Evolutionary conservation across 768 basidiomycete genomes (phyloP).

Genomic region (Lactarius pseudohatsudake): DNA sequence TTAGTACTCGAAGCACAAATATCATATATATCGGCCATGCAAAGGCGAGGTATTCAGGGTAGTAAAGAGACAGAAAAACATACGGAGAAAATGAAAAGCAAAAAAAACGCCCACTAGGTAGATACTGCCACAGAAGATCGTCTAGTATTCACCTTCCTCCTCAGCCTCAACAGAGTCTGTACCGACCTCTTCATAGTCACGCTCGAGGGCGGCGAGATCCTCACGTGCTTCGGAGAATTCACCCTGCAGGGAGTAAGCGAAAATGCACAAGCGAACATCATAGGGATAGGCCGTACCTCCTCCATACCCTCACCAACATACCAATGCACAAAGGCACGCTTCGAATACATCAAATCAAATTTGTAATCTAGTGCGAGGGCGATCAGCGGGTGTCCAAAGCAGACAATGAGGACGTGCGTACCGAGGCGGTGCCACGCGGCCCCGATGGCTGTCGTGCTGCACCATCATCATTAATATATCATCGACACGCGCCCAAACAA

Average conservation of each 20-base stretch:
- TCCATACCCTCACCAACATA: slow-evolving; percentile 99
- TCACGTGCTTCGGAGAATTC: slow-evolving; percentile 99
- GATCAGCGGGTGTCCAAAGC: slow-evolving; percentile 4
- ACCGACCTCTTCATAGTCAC: slow-evolving; percentile 90
- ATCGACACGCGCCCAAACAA: not conserved
- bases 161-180: slow-evolving; percentile 74
- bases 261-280: slow-evolving; percentile 3
- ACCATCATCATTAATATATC: slow-evolving; percentile 13
- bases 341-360: slow-evolving; percentile 97
- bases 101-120: not conserved
- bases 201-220: slow-evolving; percentile 96
- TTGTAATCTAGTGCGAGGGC: slow-evolving; percentile 70
- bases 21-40: slow-evolving; percentile 22
- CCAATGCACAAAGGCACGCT: slow-evolving; percentile 90
- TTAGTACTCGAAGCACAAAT: slow-evolving; percentile 29
- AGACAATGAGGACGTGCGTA: slow-evolving; percentile 34
- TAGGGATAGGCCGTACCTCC: slow-evolving; percentile 51
- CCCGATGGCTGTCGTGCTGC: slow-evolving; percentile 88
- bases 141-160: slow-evolving; percentile 61
- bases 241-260: slow-evolving; percentile 48
- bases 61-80: slow-evolving; percentile 14
- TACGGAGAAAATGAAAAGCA: slow-evolving; percentile 5
- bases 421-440: slow-evolving; percentile 89
- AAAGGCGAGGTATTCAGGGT: slow-evolving; percentile 19
- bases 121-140: slow-evolving; percentile 6